Evolutionary conservation across 1,284 basidiomycete genomes (phyloP).

Genomic region (Singerocomus rubriflavus): DNA sequence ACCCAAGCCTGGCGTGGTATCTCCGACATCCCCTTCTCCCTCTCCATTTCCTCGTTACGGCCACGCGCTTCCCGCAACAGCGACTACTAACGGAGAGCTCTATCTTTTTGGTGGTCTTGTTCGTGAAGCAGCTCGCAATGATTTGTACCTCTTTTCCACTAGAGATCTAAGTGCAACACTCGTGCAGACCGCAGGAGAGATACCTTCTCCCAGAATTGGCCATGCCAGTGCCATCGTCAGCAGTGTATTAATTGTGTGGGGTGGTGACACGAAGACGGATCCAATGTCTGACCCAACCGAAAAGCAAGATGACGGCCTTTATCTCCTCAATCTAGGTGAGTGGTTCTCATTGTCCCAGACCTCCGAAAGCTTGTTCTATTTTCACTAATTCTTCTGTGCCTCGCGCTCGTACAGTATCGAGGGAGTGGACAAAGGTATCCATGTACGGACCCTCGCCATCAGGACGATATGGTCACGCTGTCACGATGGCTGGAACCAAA

Average conservation of each 20-base stretch:
- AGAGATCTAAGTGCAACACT: slow-evolving; percentile 75
- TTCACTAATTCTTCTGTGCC: slow-evolving; percentile 6
- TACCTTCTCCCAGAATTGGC: slow-evolving; percentile 89
- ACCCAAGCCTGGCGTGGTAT: slow-evolving; percentile 56
- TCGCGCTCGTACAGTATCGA: slow-evolving; percentile 54
- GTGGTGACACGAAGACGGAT: slow-evolving; percentile 89
- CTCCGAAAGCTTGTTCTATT: neutral
- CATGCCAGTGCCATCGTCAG: slow-evolving; percentile 96
- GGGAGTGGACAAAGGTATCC: slow-evolving; percentile 91
- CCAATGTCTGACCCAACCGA: slow-evolving; percentile 67
- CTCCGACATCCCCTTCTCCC: slow-evolving; percentile 63
- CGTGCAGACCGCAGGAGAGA: slow-evolving; percentile 85
- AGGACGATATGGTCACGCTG: slow-evolving; percentile 95
- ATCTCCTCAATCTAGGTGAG: slow-evolving; percentile 92
- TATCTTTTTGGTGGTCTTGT: slow-evolving; percentile 98
- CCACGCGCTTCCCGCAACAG: slow-evolving; percentile 87
- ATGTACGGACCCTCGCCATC: slow-evolving; percentile 75
- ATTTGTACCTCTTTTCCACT: slow-evolving; percentile 89
- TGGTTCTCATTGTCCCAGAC: slow-evolving; percentile 15
- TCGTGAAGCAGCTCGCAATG: slow-evolving; percentile 87
- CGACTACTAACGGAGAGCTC: slow-evolving; percentile 82
- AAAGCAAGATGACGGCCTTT: slow-evolving; percentile 90
- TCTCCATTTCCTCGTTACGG: slow-evolving; percentile 97
- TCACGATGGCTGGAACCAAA: slow-evolving; percentile 87
- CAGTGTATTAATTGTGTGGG: slow-evolving; percentile 97